Conservation (phyloP, 768 basidiomycete genomes). For the Lactarius psammicola region DNA sequence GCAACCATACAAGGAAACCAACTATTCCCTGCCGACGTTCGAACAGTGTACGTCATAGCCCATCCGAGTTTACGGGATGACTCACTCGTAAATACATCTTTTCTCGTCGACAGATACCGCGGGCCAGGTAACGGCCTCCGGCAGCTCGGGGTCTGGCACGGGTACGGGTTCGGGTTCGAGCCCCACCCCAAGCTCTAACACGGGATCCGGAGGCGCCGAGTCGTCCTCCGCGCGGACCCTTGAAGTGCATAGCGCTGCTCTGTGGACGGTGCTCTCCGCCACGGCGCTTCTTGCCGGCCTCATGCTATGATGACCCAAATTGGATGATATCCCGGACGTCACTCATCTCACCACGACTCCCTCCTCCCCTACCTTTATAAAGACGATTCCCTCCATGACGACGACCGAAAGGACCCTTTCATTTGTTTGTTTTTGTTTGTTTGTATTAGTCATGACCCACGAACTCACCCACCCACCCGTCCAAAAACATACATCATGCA, state of each 20-base stretch:
- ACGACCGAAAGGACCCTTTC: background rate
- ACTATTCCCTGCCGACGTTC: conserved; percentile 45
- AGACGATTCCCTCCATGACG: background rate
- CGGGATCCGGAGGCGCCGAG: background rate
- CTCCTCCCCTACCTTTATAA: background rate
- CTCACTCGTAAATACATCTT: background rate
- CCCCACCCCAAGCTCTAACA: background rate
- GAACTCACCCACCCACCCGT: too few species aligned
- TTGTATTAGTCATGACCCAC: background rate
- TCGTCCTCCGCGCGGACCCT: background rate
- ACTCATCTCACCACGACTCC: background rate
- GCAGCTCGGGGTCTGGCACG: background rate
- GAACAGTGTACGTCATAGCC: conserved; percentile 43
- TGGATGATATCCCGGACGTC: background rate
- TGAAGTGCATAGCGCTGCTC: background rate
- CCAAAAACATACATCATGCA: background rate
- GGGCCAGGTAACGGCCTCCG: background rate
- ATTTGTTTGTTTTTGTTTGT: background rate
- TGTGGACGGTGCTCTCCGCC: background rate
- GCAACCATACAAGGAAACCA: conserved; percentile 52
- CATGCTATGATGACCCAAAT: background rate
- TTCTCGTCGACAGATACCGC: background rate
- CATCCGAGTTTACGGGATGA: too few species aligned
- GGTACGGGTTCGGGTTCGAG: background rate
- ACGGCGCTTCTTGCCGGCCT: background rate